These are phyloP conservation scores for Cladophialophora carrionii DNA, from an alignment of 2,329 filamentous ascomycete genomes.

Conservation along the genomic window DNA sequence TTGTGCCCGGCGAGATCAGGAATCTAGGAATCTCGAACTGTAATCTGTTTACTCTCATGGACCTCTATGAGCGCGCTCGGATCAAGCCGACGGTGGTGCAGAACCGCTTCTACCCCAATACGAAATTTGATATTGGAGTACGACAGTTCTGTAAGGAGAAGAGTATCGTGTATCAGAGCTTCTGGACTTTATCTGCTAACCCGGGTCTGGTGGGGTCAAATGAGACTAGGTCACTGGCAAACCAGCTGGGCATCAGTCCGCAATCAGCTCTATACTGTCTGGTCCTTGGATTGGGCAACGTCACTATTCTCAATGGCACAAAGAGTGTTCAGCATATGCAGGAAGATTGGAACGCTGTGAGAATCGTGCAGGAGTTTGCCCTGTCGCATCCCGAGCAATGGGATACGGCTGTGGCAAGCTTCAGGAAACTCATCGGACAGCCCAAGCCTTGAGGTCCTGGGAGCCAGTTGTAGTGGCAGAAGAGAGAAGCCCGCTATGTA, in stretches of 20 bases:
- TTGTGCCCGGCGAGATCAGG: slow-evolving; percentile 66
- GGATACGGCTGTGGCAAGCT: slow-evolving; percentile 53
- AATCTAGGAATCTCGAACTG: slow-evolving; percentile 76
- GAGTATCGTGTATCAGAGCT: slow-evolving; percentile 61
- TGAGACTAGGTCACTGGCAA: slow-evolving; percentile 57
- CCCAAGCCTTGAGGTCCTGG: slow-evolving; percentile 8
- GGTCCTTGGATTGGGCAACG: slow-evolving; percentile 57
- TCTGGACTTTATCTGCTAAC: slow-evolving; percentile 66
- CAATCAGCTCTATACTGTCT: slow-evolving; percentile 60
- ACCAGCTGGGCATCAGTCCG: slow-evolving; percentile 46
- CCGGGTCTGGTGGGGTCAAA: slow-evolving; percentile 53
- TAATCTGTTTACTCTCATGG: slow-evolving; percentile 58
- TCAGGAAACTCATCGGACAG: slow-evolving; percentile 51
- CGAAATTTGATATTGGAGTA: slow-evolving; percentile 63
- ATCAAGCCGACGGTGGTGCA: slow-evolving; percentile 69
- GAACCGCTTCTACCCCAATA: slow-evolving; percentile 70
- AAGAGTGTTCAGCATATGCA: slow-evolving; percentile 57
- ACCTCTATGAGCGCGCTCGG: slow-evolving; percentile 43
- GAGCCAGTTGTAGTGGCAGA: background rate
- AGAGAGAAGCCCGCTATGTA: background rate
- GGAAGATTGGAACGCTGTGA: slow-evolving; percentile 55
- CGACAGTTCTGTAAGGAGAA: slow-evolving; percentile 60
- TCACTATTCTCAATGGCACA: slow-evolving; percentile 61
- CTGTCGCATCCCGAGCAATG: slow-evolving; percentile 55
- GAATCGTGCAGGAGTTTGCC: slow-evolving; percentile 49